These are phyloP conservation scores for Claviceps spartinae DNA, from an alignment of 2,329 filamentous ascomycete species.

Conservation along the genomic window DNA sequence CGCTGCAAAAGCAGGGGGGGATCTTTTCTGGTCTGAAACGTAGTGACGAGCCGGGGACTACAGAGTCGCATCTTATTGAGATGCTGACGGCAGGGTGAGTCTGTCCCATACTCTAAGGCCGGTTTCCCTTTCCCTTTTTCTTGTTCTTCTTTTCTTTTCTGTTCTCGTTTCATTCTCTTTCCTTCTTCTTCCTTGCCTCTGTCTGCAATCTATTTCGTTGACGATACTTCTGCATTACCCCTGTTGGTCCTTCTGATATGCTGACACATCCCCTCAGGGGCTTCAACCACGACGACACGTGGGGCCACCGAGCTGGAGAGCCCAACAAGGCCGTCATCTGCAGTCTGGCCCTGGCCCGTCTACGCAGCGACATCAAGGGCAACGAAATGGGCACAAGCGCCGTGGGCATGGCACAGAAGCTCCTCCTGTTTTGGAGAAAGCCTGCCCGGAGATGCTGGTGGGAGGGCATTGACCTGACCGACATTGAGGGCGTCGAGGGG, in stretches of 20 bases:
- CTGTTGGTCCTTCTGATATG: background rate
- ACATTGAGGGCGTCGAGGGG: conserved; percentile 81
- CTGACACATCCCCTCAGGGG: conserved; percentile 42
- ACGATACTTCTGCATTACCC: background rate
- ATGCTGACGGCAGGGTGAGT: conserved; percentile 96
- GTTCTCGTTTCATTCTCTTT: background rate
- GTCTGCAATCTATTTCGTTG: no score
- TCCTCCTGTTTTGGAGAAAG: conserved; percentile 95
- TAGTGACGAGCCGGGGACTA: conserved; percentile 91
- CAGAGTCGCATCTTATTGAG: conserved; percentile 95
- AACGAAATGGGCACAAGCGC: conserved; percentile 61
- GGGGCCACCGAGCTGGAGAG: conserved; percentile 95
- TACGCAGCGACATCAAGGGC: conserved; percentile 84
- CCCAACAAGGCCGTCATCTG: conserved; percentile 98
- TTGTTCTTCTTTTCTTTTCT: background rate
- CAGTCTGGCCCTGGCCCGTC: conserved; percentile 80
- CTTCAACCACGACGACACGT: conserved; percentile 88
- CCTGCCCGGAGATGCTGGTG: conserved; percentile 95
- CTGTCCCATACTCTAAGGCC: background rate
- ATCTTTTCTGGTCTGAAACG: conserved; percentile 93
- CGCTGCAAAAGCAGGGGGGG: conserved; percentile 77
- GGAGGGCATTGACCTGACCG: conserved; percentile 87
- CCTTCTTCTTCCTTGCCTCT: background rate
- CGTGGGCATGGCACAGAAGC: conserved; percentile 96
- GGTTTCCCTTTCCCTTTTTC: background rate